Evolutionary conservation across 768 basidiomycete genomes (phyloP).

Genomic region (Tremella yokohamensis): DNA sequence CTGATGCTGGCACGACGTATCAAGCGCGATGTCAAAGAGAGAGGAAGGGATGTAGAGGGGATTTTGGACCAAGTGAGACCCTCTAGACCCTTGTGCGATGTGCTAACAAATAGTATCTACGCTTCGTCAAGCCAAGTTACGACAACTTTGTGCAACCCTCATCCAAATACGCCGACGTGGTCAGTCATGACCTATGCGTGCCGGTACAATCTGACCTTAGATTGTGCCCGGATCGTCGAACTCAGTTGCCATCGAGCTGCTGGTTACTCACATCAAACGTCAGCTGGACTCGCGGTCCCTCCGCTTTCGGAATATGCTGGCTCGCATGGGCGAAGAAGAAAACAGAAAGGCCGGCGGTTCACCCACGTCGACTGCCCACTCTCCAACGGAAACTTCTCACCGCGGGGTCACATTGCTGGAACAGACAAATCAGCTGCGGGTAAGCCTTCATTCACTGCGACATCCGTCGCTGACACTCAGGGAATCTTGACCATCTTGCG

Average conservation of each 20-base stretch:
- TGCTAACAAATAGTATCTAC: conserved; percentile 59
- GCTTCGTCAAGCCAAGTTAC: conserved; percentile 90
- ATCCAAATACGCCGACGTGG: conserved; percentile 82
- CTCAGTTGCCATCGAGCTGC: conserved; percentile 83
- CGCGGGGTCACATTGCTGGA: conserved; percentile 63
- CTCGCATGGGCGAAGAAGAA: conserved; percentile 47
- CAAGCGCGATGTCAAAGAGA: conserved; percentile 77
- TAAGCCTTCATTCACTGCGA: conserved; percentile 45
- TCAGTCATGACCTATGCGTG: conserved; percentile 45
- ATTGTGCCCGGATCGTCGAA: conserved; percentile 95
- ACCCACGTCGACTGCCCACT: background rate
- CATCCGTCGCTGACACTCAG: conserved; percentile 52
- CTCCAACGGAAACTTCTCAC: background rate
- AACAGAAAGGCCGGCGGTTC: conserved; percentile 32
- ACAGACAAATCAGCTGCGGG: conserved; percentile 75
- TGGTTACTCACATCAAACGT: conserved; percentile 80
- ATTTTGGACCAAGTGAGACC: conserved; percentile 69
- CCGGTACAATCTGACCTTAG: conserved; percentile 52
- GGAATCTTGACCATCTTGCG: conserved; percentile 86
- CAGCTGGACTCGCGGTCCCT: conserved; percentile 76
- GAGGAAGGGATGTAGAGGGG: conserved; percentile 78
- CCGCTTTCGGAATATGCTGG: conserved; percentile 70
- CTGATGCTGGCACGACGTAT: conserved; percentile 95
- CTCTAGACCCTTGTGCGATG: background rate
- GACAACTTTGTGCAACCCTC: conserved; percentile 92